Base-by-base conservation (phyloP, 2,329 filamentous ascomycete genomes). In the Sclerotinia trifoliorum region DNA sequence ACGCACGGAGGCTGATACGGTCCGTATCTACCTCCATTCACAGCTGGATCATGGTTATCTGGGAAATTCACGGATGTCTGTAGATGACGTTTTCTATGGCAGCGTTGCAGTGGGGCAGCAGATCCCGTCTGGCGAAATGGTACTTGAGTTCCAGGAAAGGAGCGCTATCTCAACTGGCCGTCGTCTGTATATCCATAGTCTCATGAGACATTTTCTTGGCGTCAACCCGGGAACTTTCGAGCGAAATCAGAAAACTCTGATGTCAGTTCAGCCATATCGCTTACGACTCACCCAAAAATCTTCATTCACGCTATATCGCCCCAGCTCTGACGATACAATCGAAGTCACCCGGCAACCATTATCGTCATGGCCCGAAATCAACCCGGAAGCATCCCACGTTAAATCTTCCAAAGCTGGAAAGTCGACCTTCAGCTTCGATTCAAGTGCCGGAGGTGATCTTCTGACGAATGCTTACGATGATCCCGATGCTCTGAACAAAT, bases 51-150 rank as follows among this genome's bases (percentile, higher is more conserved):
- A 58, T 54, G 71, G 72, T 26, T 83, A 82, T 71, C 77, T 82
- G 42, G 79, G 80, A 1, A 76, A 75, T 24, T 67, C 74, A n/a
- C 77, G 76, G 42, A 67, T 81, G n/a, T 71, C 75, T 32, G 73
- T 79, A 6, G 77, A 80, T 60, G 75, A 79, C 60, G 67, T 83
- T 6, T 83, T 83, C 72, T 83, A 83, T 67, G 66, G 67, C 10
- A 71, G 70, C 21, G 68, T 70, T 46, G 46, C 61, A 17, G 69
- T 76, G 48, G 76, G 76, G 68, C 69, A 78, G 67, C 72, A 77
- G 61, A 66, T 78, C 8, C 48, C 72, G 11, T 60, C 69, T 39
- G 71, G 71, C 32, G 75, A 78, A 42, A 69, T 75, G 17, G 72
- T 70, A n/a, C 68, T 76, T n/a, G 73, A 76, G 67, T 64, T 74